These are phyloP conservation scores for Acer campestre DNA, from an alignment of 345 rosid genomes.

Conservation along the genomic window DNA sequence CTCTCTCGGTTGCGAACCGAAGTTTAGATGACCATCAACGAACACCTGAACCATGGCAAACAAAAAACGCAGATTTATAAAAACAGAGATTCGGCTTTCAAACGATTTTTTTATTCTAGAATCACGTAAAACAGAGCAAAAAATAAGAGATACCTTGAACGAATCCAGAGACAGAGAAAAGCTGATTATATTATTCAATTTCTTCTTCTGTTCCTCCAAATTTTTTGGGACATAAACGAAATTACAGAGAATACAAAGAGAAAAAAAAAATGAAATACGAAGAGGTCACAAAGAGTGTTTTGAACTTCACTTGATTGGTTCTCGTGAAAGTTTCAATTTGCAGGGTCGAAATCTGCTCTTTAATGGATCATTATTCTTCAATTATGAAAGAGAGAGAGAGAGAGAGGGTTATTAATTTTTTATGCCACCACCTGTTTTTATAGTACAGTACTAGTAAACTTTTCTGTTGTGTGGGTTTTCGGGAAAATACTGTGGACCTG, in stretches of 20 bases:
- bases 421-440: no score
- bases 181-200: background rate
- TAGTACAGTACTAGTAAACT: background rate
- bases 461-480: background rate
- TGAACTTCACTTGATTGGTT: background rate
- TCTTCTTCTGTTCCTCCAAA: no score
- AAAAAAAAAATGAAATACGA: background rate
- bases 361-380: background rate
- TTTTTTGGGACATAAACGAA: no score
- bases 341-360: background rate
- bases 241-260: background rate
- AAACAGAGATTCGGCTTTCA: background rate
- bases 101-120: background rate
- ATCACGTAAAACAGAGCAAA: background rate
- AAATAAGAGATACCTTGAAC: background rate
- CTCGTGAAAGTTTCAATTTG: background rate
- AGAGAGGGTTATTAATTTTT: no score
- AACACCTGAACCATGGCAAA: slow-evolving; percentile 28
- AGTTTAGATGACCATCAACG: slow-evolving; percentile 74
- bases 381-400: background rate
- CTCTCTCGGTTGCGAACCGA: background rate
- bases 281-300: background rate
- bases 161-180: background rate
- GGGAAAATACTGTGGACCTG: background rate
- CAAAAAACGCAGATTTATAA: background rate